phyloP scores from a whole-genome alignment of 2,329 filamentous ascomycete species.

The Sphaerostilbella broomeana region DNA sequence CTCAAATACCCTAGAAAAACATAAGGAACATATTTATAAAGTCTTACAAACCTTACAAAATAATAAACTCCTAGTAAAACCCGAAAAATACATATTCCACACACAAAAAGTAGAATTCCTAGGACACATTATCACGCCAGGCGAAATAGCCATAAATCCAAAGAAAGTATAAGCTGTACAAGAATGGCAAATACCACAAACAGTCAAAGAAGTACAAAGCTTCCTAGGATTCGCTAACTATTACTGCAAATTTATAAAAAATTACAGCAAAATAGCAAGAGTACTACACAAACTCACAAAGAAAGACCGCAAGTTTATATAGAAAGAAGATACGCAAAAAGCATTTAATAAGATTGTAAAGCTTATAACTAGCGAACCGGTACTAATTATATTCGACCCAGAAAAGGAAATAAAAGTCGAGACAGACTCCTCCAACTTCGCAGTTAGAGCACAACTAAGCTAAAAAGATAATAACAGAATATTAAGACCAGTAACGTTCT shows the following conservation, averaged over 20 bases:
- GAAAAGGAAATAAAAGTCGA: constrained; percentile 5
- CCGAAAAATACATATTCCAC: constrained; percentile 15
- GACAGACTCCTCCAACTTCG: no score
- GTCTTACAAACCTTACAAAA: constrained; percentile 14
- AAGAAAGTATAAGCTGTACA: constrained; percentile 14
- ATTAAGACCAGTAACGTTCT: background rate
- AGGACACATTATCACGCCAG: constrained; percentile 9
- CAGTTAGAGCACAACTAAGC: no score
- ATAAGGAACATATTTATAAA: constrained; percentile 16
- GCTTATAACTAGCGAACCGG: constrained; percentile 1
- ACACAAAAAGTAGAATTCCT: constrained; percentile 13
- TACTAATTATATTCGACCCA: constrained; percentile 11
- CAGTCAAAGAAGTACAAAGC: constrained; percentile 14
- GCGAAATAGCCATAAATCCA: constrained; percentile 13
- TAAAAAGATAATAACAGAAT: no score
- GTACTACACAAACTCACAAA: constrained; percentile 9
- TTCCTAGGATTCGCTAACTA: constrained; percentile 14
- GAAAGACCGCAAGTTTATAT: constrained; percentile 6
- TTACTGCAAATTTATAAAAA: constrained; percentile 3
- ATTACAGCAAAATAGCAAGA: constrained; percentile 2
- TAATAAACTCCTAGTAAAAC: constrained; percentile 15
- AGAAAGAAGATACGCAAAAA: background rate
- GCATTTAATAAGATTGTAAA: constrained; percentile 11
- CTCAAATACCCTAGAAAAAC: constrained; percentile 15
- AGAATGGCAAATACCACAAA: background rate